Base-by-base conservation (phyloP, 2,329 filamentous ascomycete species). In the Alternaria sp. region DNA sequence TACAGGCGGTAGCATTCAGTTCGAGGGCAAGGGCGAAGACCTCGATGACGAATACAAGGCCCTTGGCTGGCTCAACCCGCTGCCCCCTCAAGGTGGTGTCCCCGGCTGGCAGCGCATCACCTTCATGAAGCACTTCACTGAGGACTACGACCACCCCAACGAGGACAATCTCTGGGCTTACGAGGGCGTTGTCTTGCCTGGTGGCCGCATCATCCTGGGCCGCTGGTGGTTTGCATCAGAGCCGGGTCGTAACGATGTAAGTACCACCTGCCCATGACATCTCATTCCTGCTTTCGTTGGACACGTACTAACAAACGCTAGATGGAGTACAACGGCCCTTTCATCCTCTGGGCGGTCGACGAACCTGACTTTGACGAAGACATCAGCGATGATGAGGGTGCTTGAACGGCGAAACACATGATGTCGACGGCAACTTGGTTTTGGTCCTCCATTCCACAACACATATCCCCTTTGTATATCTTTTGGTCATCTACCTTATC, bases 41-140 rank as follows among this genome's bases (percentile, higher is more conserved):
- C 66, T 74, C 7, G 73, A 77, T 0, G 73, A 78, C 8, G 54
- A 73, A 43, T 80, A 78, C 64, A 65, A 65, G n/a, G 71, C 72
- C 4, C 67, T 77, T 3, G 86, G 86, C 47, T 85, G 83, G 77
- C 73, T 88, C 19, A 85, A 86, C 66, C 74, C 81, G 0, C 73
- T 88, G 2, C 83, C 83, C 1, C 67, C 77, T 3, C 86, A 88
- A 65, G 63, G 61, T 13, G 73, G 65, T 1, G 83, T 88, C 12
- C 81, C 82, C 0, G 86, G 86, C 19, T 88, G 84, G 79, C 83
- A 86, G 74, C 81, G 85, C 30, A 77, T 88, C 59, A 84, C 82
- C 0, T 83, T 88, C 77, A 84, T 87, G 81, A 86, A 85, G 71
- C 84, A 85, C 66, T 83, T 80, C 65, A 56, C 65, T 2, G 73